Evolutionary conservation across 306 rosid genomes (phyloP).

Genomic region (Morella rubra): DNA sequence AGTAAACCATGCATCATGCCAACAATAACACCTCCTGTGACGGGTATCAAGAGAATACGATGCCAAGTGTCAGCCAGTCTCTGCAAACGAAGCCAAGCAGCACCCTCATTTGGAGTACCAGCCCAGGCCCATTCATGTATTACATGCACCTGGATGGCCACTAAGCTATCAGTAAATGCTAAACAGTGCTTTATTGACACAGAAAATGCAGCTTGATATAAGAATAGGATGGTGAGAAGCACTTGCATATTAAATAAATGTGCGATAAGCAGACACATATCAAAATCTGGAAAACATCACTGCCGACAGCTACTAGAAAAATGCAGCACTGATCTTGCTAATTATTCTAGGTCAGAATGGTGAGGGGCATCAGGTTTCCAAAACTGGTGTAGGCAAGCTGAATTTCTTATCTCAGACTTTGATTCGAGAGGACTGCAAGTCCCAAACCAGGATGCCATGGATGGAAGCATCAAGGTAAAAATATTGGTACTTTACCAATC

Average conservation of each 20-base stretch:
- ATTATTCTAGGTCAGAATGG: neutral
- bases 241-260: neutral
- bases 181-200: constrained; percentile 19
- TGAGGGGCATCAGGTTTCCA: neutral
- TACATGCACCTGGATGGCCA: constrained; percentile 70
- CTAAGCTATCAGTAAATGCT: constrained; percentile 26
- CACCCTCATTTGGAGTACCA: constrained; percentile 96
- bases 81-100: constrained; percentile 96
- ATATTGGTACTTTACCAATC: too few relatives aligned
- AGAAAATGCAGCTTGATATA: neutral
- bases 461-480: neutral
- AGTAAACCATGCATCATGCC: constrained; percentile 98
- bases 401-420: neutral
- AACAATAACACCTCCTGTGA: constrained; percentile 90
- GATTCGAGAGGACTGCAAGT: neutral
- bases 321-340: neutral
- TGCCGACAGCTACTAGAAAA: neutral
- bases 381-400: neutral
- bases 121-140: constrained; percentile 99
- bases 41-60: constrained; percentile 87
- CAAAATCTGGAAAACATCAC: neutral
- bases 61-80: constrained; percentile 93
- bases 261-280: neutral
- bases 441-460: neutral
- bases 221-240: neutral